Evolutionary conservation across 2,329 filamentous ascomycete genomes (phyloP).

Genomic region (Colletotrichum sp.): DNA sequence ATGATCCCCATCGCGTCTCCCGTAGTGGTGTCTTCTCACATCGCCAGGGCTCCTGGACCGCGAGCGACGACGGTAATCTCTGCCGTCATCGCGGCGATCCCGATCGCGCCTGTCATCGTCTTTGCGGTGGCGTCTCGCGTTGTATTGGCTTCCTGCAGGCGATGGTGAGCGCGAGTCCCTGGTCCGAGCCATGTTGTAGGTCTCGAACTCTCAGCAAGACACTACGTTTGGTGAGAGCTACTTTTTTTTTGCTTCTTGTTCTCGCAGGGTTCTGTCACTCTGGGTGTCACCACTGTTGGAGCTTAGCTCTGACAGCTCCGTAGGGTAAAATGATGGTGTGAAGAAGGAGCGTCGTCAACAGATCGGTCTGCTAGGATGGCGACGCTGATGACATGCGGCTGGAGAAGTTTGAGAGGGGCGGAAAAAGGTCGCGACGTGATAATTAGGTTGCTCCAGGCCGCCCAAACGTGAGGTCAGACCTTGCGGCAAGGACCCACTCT

Average conservation of each 20-base stretch:
- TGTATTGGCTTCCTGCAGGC: slow-evolving; percentile 85
- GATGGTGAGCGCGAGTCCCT: slow-evolving; percentile 86
- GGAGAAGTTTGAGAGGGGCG: slow-evolving; percentile 10
- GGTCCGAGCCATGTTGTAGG: slow-evolving; percentile 62
- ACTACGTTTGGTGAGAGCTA: slow-evolving; percentile 28
- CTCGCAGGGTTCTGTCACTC: slow-evolving; percentile 9
- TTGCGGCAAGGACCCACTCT: not conserved
- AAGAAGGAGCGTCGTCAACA: not conserved
- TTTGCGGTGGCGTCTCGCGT: slow-evolving; percentile 71
- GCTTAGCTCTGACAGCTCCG: not conserved
- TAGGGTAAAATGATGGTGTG: not conserved
- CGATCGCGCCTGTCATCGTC: slow-evolving; percentile 63
- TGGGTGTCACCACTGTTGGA: slow-evolving; percentile 1
- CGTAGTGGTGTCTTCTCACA: slow-evolving; percentile 50
- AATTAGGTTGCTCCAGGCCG: slow-evolving; percentile 1
- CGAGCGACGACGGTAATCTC: slow-evolving; percentile 60
- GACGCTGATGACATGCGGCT: not conserved
- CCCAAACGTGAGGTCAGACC: slow-evolving; percentile 1
- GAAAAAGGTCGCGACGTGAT: slow-evolving; percentile 13
- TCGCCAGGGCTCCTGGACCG: slow-evolving; percentile 67
- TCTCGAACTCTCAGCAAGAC: slow-evolving; percentile 46
- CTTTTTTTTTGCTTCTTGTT: slow-evolving; percentile 14
- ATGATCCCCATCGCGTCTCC: slow-evolving; percentile 27
- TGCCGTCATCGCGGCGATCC: slow-evolving; percentile 54
- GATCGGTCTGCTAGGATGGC: not conserved